Conservation (phyloP, 768 basidiomycete genomes). For the Leccinum subtestaceum region DNA sequence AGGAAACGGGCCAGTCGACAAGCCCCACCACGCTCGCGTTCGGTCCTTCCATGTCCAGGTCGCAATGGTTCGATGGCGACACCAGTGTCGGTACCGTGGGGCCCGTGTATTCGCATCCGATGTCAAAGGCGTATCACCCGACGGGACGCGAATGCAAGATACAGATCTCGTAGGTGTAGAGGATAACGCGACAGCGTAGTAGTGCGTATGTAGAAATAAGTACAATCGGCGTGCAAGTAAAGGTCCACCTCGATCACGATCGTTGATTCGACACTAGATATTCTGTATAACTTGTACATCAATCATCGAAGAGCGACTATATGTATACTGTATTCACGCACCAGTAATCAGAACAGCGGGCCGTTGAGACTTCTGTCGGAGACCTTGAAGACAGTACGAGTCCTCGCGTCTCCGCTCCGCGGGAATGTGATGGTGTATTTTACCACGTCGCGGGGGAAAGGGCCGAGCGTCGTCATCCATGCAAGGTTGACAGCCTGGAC, state of each 20-base stretch:
- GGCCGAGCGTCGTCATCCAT: neutral
- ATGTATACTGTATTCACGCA: neutral
- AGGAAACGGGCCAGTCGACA: neutral
- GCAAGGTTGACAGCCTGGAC: neutral
- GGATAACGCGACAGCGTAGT: neutral
- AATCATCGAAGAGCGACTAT: neutral
- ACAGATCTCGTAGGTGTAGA: neutral
- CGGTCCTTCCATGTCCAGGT: neutral
- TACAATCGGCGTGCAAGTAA: neutral
- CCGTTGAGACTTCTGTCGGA: neutral
- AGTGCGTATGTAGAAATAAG: neutral
- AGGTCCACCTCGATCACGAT: neutral
- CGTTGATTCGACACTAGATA: neutral
- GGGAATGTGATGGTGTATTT: too few species aligned
- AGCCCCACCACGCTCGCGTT: slow-evolving; percentile 12
- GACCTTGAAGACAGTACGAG: neutral
- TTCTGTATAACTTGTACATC: neutral
- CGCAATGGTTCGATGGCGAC: neutral
- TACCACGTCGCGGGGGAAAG: too few species aligned
- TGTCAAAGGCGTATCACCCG: neutral
- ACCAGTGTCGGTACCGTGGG: neutral
- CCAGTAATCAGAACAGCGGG: neutral
- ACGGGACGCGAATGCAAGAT: neutral
- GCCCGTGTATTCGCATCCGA: neutral
- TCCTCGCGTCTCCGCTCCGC: neutral